A percentile compares a stretch with the other conserved stretches of the same genome.
Evolutionary conservation across 1,284 basidiomycete species (phyloP).

Genomic region (Abortiporus biennis): DNA sequence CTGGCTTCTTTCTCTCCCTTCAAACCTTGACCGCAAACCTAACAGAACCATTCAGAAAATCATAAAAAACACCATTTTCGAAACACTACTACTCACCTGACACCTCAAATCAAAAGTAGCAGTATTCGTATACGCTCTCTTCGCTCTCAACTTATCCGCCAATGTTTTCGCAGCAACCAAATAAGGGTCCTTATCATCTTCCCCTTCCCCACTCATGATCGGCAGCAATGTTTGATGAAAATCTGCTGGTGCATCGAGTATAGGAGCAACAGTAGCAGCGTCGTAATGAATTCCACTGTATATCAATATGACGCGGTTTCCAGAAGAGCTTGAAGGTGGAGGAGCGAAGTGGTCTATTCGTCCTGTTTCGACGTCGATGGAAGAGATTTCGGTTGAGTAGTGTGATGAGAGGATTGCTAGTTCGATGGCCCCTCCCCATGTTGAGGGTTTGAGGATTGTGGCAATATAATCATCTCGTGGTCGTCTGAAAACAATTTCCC

Average conservation of each 20-base stretch:
- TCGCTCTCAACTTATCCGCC: conserved; percentile 63
- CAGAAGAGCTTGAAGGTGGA: conserved; percentile 26
- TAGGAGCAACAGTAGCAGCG: conserved; percentile 77
- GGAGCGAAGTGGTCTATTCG: conserved; percentile 83
- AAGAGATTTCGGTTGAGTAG: conserved; percentile 81
- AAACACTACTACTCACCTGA: conserved; percentile 41
- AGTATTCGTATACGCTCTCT: conserved; percentile 86
- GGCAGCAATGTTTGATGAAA: conserved; percentile 90
- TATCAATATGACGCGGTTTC: conserved; percentile 58
- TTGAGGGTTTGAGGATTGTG: conserved; percentile 71
- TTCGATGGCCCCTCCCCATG: conserved; percentile 95
- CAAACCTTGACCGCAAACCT: conserved; percentile 74
- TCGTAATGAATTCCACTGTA: conserved; percentile 97
- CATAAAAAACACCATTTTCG: conserved; percentile 15
- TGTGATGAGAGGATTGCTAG: conserved; percentile 77
- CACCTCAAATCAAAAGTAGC: conserved; percentile 85
- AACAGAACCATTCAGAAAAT: conserved; percentile 18
- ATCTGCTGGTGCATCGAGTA: conserved; percentile 64
- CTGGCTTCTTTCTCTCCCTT: conserved; percentile 92
- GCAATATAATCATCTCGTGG: conserved; percentile 71
- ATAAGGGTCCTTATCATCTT: conserved; percentile 45
- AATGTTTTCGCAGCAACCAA: conserved; percentile 67
- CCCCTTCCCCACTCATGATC: conserved; percentile 34
- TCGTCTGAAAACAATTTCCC: conserved; percentile 38
- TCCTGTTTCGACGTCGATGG: conserved; percentile 88